Base-by-base conservation (phyloP, 441 rosid species). In the Erodium trifolium region DNA sequence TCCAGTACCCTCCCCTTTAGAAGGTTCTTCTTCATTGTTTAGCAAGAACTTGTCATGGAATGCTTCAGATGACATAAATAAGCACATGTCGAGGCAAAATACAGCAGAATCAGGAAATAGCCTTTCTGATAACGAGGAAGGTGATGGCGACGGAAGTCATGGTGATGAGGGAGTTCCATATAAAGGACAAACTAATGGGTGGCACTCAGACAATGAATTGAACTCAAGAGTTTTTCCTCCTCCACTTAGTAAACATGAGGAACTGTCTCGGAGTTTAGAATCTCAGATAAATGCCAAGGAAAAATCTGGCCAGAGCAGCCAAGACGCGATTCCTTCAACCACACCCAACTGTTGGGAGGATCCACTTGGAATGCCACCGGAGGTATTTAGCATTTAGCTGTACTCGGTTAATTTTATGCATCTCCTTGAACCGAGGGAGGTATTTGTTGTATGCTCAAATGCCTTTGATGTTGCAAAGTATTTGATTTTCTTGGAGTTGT, bases 311-410 rank as follows among this genome's bases (percentile, higher is more conserved):
- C 68, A 39, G 67, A 69, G 35, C 71, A 78, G 80, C 67, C 81
- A 60, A 27, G 76, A 65, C 13, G 87, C 74, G 64, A 70, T 72
- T 70, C 78, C 77, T 49, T 72, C 71, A 16, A 70, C 77, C 45
- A 79, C 74, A 73, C 72, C 78, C 67, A 67, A 66, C 70, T 73
- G 34, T 72, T 70, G 82, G 72, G 86, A 82, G 2, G 91, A 81
- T 83, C 97, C 94, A 66, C 66, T 75, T 76, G 91, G 92, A 79
- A 83, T 94, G 91, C 96, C 97, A 68, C 95, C 92, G 10, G 98
- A 88, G 98, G 99, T 92, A 86, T 66, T 63, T 34, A 74, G 66
- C 53, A 73, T 73, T 74, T 60, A 45, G 47, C 53, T 66, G 59
- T 65, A 51, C 13, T 65, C 29, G 10, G 60, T 31, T 72, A 69